Conservation (phyloP, 139 green algal species). For the Chlamydomonas sphaeroides region DNA sequence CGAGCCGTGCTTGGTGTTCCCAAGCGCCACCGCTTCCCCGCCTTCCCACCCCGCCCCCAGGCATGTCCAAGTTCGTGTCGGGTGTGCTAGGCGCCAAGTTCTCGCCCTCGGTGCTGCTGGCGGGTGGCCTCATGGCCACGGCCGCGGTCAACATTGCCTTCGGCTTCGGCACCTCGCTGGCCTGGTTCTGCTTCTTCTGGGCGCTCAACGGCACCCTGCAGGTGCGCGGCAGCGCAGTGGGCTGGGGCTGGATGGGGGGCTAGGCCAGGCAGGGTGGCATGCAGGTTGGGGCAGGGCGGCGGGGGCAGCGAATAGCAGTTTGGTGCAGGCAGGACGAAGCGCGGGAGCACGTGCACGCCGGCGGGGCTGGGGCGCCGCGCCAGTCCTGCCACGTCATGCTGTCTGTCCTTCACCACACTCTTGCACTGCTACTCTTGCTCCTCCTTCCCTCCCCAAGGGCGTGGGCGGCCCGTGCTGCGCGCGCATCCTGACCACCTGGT, state of each 20-base stretch:
- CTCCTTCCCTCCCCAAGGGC: slow-evolving; percentile 75
- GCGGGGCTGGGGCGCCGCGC: too few relatives aligned
- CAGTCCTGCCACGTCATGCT: too few relatives aligned
- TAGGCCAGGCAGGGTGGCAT: too few relatives aligned
- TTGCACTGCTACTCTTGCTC: too few relatives aligned
- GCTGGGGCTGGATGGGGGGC: too few relatives aligned
- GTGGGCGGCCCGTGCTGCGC: slow-evolving; percentile 94
- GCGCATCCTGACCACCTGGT: slow-evolving; percentile 97
- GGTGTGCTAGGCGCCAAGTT: slow-evolving; percentile 89
- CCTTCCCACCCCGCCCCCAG: background rate
- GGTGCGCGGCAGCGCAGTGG: slow-evolving; percentile 43
- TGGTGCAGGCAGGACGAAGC: too few relatives aligned
- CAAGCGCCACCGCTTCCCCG: too few relatives aligned
- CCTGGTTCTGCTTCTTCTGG: slow-evolving; percentile 90
- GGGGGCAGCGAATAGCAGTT: too few relatives aligned
- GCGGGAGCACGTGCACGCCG: too few relatives aligned
- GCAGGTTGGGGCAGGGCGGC: too few relatives aligned
- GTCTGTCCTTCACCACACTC: too few relatives aligned
- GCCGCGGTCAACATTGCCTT: slow-evolving; percentile 92
- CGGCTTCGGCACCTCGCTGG: slow-evolving; percentile 81
- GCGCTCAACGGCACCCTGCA: slow-evolving; percentile 91
- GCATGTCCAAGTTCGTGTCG: slow-evolving; percentile 89
- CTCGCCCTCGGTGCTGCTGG: slow-evolving; percentile 86
- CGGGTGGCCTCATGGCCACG: slow-evolving; percentile 88
- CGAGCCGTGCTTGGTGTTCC: too few relatives aligned